Percentiles rank a stretch among this genome's conserved stretches.
Conservation (phyloP, 345 rosid species). For the Corymbia maculata region DNA sequence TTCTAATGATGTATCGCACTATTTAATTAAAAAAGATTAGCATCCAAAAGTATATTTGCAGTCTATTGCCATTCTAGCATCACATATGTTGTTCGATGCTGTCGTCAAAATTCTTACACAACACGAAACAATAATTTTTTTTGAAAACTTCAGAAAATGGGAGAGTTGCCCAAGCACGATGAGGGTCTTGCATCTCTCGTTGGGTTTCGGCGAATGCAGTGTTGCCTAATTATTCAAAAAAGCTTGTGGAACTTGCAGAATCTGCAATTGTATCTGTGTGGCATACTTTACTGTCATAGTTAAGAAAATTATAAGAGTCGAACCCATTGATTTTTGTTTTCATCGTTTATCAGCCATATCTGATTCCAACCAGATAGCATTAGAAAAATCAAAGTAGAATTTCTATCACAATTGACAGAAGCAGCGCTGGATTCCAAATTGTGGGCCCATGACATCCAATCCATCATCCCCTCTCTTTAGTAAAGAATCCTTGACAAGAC, state of each 20-base stretch:
- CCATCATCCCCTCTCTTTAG: neutral
- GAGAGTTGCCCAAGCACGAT: no score
- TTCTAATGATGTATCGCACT: neutral
- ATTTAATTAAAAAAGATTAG: neutral
- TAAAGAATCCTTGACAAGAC: neutral
- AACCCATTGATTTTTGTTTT: neutral
- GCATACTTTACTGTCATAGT: neutral
- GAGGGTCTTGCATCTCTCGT: no score
- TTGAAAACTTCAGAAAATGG: no score
- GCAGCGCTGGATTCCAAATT: neutral
- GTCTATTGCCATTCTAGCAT: neutral
- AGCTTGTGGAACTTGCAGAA: no score
- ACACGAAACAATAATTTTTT: no score
- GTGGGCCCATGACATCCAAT: neutral
- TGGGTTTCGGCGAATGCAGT: accelerated
- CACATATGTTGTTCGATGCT: no score
- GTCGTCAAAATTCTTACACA: no score
- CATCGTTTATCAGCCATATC: neutral
- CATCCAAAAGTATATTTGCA: neutral
- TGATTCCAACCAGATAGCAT: neutral
- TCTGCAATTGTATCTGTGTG: accelerated
- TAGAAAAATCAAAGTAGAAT: neutral
- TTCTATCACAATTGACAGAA: neutral
- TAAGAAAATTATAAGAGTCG: neutral
- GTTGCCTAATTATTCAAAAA: no score